These are phyloP conservation scores for Eudorina sp. DNA, from an alignment of 139 green algal genomes.

Conservation along the genomic window DNA sequence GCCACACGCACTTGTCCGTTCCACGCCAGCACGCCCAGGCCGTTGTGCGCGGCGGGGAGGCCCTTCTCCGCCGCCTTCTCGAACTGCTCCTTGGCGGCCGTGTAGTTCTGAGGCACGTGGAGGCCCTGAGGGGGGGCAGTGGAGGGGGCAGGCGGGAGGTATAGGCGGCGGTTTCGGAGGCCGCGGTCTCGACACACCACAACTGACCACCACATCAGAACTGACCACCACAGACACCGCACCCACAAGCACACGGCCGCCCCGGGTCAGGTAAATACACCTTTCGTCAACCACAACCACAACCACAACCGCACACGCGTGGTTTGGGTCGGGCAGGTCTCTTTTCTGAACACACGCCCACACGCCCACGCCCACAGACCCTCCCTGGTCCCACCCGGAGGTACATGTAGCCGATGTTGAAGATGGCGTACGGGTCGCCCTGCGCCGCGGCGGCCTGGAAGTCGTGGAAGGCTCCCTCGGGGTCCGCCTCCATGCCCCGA, in stretches of 20 bases:
- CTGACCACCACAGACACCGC: no score
- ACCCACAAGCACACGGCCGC: no score
- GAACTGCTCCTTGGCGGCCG: slow-evolving; percentile 59
- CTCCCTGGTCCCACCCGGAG: slow-evolving; percentile 50
- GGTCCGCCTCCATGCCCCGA: slow-evolving; percentile 67
- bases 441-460: slow-evolving; percentile 69
- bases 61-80: slow-evolving; percentile 55
- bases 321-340: no score
- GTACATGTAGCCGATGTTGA: slow-evolving; percentile 82
- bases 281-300: no score
- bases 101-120: slow-evolving; percentile 59
- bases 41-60: slow-evolving; percentile 65
- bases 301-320: no score
- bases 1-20: slow-evolving; percentile 58
- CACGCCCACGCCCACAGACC: no score
- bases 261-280: no score
- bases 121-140: slow-evolving; percentile 49
- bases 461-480: slow-evolving; percentile 63
- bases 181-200: no score
- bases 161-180: no score
- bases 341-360: no score
- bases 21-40: slow-evolving; percentile 71
- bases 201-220: no score
- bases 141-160: not conserved
- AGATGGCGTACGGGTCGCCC: slow-evolving; percentile 71